Evolutionary conservation across 2,329 filamentous ascomycete genomes (phyloP).

Genomic region (Colletotrichum lini): DNA sequence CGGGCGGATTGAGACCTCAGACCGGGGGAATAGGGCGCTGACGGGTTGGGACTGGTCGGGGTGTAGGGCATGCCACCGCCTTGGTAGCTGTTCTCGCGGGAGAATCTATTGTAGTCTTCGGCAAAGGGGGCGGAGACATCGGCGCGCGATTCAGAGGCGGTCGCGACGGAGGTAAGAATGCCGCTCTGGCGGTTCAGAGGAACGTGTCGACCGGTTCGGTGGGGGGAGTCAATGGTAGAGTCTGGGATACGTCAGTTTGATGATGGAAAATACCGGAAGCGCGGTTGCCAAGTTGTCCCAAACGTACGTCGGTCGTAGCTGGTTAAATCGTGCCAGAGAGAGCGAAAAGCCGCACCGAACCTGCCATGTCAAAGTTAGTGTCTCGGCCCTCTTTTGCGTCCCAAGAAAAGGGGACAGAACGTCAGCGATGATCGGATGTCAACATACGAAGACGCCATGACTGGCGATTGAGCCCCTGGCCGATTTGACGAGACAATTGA

Average conservation of each 20-base stretch:
- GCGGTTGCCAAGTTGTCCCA: constrained; percentile 18
- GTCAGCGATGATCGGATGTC: constrained; percentile 5
- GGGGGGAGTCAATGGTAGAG: constrained; percentile 92
- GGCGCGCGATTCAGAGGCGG: constrained; percentile 88
- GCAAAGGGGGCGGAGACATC: constrained; percentile 86
- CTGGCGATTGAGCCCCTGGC: constrained; percentile 37
- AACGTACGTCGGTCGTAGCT: constrained; percentile 77
- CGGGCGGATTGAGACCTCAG: constrained; percentile 84
- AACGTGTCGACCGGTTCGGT: constrained; percentile 90
- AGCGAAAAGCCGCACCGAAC: constrained; percentile 81
- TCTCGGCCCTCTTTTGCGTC: constrained; percentile 36
- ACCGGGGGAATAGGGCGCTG: constrained; percentile 89
- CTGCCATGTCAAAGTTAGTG: constrained; percentile 55
- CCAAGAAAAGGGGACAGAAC: constrained; percentile 28
- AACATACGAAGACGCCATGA: constrained; percentile 44
- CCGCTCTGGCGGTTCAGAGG: constrained; percentile 87
- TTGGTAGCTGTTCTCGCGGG: constrained; percentile 70
- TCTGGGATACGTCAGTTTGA: constrained; percentile 68
- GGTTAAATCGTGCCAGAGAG: constrained; percentile 95
- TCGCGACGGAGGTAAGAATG: constrained; percentile 89
- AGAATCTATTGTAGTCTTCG: constrained; percentile 68
- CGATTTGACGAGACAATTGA: constrained; percentile 36
- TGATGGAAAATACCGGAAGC: not conserved
- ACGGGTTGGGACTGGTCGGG: constrained; percentile 66
- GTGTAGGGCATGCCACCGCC: constrained; percentile 67